phyloP scores from a whole-genome alignment of 1,139 yeast species.

The Pichia sp. region DNA sequence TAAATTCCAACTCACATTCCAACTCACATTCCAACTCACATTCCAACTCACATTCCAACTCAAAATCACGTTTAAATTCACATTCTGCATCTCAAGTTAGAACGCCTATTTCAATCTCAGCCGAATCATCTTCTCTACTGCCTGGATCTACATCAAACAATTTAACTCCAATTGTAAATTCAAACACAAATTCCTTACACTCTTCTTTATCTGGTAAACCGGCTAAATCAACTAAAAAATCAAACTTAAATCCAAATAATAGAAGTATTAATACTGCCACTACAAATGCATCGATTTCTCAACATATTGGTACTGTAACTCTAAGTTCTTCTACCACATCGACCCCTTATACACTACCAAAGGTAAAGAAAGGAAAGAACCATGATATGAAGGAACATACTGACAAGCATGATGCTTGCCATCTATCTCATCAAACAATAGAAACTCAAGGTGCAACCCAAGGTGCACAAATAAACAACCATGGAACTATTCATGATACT shows the following conservation, averaged over 20 bases:
- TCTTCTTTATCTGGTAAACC: background rate
- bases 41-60: no score
- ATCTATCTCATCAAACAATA: background rate
- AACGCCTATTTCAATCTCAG: background rate
- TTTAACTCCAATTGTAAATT: background rate
- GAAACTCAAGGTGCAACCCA: background rate
- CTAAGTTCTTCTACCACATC: background rate
- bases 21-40: background rate
- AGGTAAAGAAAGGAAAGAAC: background rate
- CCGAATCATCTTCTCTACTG: background rate
- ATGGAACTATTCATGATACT: background rate
- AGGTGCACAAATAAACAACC: background rate
- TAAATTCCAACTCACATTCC: background rate
- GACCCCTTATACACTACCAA: background rate
- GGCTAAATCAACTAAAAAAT: background rate
- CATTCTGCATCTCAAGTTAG: background rate
- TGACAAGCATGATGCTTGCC: no score
- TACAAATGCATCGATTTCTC: no score
- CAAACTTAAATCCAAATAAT: background rate
- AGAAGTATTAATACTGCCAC: no score
- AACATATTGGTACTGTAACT: background rate
- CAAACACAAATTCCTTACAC: background rate
- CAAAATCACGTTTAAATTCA: no score
- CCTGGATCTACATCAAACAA: background rate
- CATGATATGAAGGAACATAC: background rate